Evolutionary conservation across 257 asterid genomes (phyloP), one percentile per base, ranked within the genome.

Genomic region (Solanum virginianum): DNA sequence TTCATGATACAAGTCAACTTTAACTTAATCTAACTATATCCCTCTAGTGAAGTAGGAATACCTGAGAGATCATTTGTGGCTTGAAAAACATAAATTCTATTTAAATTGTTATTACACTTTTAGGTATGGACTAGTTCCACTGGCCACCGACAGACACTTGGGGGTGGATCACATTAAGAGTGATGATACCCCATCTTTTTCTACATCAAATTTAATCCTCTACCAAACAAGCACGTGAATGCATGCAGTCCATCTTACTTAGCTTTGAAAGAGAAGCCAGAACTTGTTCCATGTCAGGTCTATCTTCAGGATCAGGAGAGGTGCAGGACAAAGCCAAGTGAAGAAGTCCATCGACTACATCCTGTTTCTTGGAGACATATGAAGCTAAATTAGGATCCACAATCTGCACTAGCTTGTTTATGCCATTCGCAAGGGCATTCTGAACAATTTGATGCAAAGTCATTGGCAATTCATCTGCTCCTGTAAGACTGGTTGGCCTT

Each of bases 261-360:
- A 92, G 87, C 89, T 94, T 93, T 10, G 82, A 69, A 74, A 95
- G 92, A 82, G 90, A 89, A 70, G 90, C 24, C 85, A 91, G 56
- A 75, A 93, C 95, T 59, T 89, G 80, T 22, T 94, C 94, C 97
- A 94, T 95, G 75, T 91, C 89, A 20, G 99, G 97, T 57, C 97
- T 88, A 60, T 88, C 89, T 24, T 90, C 94, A 8, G 99, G 98
- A 74, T 91, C 88, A 1, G 87, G 80, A 84, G 83, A 83, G 75
- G 95, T 89, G 89, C 99, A 95, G 39, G 95, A 92, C 83, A 94
- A 85, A 26, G 94, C 95, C 84, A 95, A 86, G 41, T n/a, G 81
- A 36, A 95, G 93, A 80, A 95, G 90, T 79, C 85, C 92, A 87
- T 91, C 93, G 4, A 93, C 8, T 75, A 85, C 92, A 39, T 91